phyloP scores from a whole-genome alignment of 306 rosid species.

The Inga laurina region DNA sequence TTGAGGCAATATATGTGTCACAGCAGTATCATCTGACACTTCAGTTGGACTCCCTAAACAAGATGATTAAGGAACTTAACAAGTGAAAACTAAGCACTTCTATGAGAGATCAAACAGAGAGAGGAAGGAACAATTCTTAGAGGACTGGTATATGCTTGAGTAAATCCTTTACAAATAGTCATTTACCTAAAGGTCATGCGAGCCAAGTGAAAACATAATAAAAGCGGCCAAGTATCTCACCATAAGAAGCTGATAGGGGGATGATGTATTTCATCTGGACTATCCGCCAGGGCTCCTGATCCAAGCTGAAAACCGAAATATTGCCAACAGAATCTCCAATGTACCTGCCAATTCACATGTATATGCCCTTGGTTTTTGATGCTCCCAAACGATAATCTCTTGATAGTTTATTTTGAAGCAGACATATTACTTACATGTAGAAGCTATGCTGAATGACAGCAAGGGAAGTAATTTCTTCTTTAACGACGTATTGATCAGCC shows the following conservation, averaged over 20 bases:
- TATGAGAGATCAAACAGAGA: neutral
- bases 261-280: slow-evolving; percentile 62
- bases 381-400: slow-evolving; percentile 3
- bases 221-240: slow-evolving; percentile 46
- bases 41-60: slow-evolving; percentile 61
- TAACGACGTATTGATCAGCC: slow-evolving; percentile 47
- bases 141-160: neutral
- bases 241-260: slow-evolving; percentile 69
- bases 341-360: slow-evolving; percentile 54
- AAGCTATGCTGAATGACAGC: slow-evolving; percentile 56
- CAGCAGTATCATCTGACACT: slow-evolving; percentile 45
- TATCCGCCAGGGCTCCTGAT: slow-evolving; percentile 54
- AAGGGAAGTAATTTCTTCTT: slow-evolving; percentile 67
- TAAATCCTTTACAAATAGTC: neutral
- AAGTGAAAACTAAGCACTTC: neutral
- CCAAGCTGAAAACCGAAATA: slow-evolving; percentile 71
- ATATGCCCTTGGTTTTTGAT: slow-evolving; percentile 4
- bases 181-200: neutral
- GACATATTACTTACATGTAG: slow-evolving; percentile 62
- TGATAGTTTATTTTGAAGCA: slow-evolving; percentile 7
- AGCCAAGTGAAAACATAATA: slow-evolving; percentile 1
- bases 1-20: slow-evolving; percentile 70
- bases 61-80: slow-evolving; percentile 25
- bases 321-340: slow-evolving; percentile 76
- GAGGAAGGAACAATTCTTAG: neutral